Conservation (phyloP, 805 yeast species). For the Myxozyma neotropica region DNA sequence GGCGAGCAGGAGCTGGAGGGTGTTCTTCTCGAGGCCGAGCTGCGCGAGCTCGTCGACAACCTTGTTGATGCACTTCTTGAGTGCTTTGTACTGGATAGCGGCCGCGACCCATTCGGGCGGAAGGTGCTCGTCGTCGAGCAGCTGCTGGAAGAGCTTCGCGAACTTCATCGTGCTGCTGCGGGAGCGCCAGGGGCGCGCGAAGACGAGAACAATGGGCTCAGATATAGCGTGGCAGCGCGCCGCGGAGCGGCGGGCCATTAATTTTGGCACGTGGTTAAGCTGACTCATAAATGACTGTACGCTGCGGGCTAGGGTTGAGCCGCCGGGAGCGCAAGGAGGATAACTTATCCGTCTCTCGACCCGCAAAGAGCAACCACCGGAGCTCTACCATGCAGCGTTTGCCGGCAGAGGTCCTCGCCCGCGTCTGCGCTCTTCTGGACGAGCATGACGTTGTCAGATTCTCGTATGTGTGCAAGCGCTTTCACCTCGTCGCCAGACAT, state of each 20-base stretch:
- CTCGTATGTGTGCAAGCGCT: not conserved
- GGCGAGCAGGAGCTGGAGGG: slow-evolving; percentile 38
- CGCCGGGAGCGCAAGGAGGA: not conserved
- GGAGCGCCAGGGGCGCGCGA: not conserved
- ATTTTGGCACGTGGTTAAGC: not conserved
- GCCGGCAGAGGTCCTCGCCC: slow-evolving; percentile 16
- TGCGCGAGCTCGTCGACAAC: slow-evolving; percentile 64
- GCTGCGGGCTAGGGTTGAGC: slow-evolving; percentile 9
- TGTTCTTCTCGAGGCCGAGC: slow-evolving; percentile 59
- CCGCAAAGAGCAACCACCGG: not conserved
- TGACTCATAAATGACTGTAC: not conserved
- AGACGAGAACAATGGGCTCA: too few relatives aligned
- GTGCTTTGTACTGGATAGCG: slow-evolving; percentile 71
- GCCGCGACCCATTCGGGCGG: slow-evolving; percentile 69
- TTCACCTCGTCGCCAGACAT: not conserved
- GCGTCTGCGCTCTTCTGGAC: slow-evolving; percentile 1
- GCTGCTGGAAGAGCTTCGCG: slow-evolving; percentile 69
- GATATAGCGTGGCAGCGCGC: too few relatives aligned
- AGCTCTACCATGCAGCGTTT: slow-evolving; percentile 1
- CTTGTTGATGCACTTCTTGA: slow-evolving; percentile 66
- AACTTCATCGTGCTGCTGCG: slow-evolving; percentile 60
- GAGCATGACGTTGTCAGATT: slow-evolving; percentile 9
- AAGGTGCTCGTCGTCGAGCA: slow-evolving; percentile 59
- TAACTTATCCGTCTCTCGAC: not conserved
- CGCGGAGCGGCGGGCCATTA: slow-evolving; percentile 7